Conservation (phyloP, 1,284 basidiomycete genomes). For the Sphaerobolus stellatus region DNA sequence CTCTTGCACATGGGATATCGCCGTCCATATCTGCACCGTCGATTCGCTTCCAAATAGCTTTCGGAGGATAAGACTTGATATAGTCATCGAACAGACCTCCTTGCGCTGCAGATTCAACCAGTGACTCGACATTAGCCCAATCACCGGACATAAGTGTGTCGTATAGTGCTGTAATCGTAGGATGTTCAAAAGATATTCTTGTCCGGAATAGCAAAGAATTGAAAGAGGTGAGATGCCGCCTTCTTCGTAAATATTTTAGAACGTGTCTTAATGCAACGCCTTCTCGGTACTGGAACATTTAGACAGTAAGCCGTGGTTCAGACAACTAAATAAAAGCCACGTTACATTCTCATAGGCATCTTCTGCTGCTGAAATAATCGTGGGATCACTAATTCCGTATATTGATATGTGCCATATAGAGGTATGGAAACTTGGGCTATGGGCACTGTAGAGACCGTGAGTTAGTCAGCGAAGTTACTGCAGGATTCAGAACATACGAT, state of each 20-base stretch:
- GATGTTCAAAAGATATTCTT: conserved; percentile 65
- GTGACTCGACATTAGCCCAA: conserved; percentile 59
- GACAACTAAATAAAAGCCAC: conserved; percentile 19
- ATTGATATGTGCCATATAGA: conserved; percentile 75
- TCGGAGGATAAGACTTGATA: conserved; percentile 55
- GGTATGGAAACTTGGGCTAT: conserved; percentile 68
- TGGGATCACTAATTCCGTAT: conserved; percentile 53
- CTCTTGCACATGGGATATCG: conserved; percentile 58
- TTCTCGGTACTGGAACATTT: conserved; percentile 57
- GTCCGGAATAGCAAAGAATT: conserved; percentile 58
- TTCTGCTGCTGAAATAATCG: conserved; percentile 53
- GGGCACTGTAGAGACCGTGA: conserved; percentile 45
- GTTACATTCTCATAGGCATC: conserved; percentile 60
- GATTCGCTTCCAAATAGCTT: conserved; percentile 57
- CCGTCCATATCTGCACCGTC: conserved; percentile 58
- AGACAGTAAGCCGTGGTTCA: conserved; percentile 11
- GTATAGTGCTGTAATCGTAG: conserved; percentile 66
- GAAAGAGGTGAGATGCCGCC: conserved; percentile 69
- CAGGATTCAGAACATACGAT: conserved; percentile 46
- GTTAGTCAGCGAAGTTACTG: background rate
- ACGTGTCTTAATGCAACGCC: conserved; percentile 62
- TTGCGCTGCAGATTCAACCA: conserved; percentile 50
- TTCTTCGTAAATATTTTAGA: conserved; percentile 77
- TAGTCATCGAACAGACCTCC: conserved; percentile 59
- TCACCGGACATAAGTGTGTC: conserved; percentile 61